phyloP scores from a whole-genome alignment of 371 early-diverging fungal species.

The Lichtheimia ornata region DNA sequence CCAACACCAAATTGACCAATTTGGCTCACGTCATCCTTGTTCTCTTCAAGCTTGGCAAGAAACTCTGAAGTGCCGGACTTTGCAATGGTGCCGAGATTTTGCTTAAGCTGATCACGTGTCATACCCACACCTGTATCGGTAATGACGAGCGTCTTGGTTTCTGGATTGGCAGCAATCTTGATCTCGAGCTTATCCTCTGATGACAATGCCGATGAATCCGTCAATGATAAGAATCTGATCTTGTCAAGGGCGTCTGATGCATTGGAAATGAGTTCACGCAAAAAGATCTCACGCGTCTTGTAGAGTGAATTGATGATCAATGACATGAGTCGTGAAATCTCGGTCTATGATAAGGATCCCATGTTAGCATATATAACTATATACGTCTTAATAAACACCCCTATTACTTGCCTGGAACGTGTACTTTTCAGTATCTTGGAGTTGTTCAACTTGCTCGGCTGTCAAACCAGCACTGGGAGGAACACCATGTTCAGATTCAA shows the following conservation, averaged over 20 bases:
- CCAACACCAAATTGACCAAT: slow-evolving; percentile 99
- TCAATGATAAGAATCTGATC: slow-evolving; percentile 79
- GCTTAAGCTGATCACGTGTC: slow-evolving; percentile 88
- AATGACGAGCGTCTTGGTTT: slow-evolving; percentile 72
- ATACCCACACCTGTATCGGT: slow-evolving; percentile 96
- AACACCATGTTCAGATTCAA: slow-evolving; percentile 10
- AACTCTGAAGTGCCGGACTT: slow-evolving; percentile 90
- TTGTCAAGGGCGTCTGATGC: slow-evolving; percentile 97
- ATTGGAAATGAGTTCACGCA: slow-evolving; percentile 97
- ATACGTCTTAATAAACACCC: not conserved
- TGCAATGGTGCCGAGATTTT: slow-evolving; percentile 96
- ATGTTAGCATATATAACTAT: not conserved
- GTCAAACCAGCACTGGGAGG: slow-evolving; percentile 25
- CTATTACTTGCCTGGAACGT: slow-evolving; percentile 34
- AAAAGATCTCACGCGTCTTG: slow-evolving; percentile 87
- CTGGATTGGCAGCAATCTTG: slow-evolving; percentile 72
- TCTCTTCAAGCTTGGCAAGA: slow-evolving; percentile 66
- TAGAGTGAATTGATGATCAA: slow-evolving; percentile 90
- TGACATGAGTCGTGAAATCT: slow-evolving; percentile 85
- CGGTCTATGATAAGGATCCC: slow-evolving; percentile 49
- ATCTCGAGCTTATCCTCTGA: slow-evolving; percentile 68
- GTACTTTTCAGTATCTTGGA: slow-evolving; percentile 38
- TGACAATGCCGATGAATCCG: slow-evolving; percentile 63
- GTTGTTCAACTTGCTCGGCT: slow-evolving; percentile 31
- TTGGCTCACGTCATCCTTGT: slow-evolving; percentile 64